Evolutionary conservation across 2,329 filamentous ascomycete genomes (phyloP).

Genomic region (Venturia oleaginea): DNA sequence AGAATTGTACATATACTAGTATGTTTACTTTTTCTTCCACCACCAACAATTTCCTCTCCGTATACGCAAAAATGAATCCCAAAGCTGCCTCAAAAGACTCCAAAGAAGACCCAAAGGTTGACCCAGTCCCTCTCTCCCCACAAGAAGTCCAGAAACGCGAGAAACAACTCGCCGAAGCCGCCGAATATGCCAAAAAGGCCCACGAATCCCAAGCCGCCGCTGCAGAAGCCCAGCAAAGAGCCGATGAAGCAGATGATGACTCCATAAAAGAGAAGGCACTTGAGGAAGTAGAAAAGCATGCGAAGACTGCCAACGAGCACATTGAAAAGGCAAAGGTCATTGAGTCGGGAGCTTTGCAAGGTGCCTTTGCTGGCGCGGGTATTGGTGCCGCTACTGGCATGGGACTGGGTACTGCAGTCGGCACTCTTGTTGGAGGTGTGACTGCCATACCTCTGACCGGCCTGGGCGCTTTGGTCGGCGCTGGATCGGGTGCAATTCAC

Average conservation of each 20-base stretch:
- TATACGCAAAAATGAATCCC: slow-evolving; percentile 1
- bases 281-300: slow-evolving; percentile 24
- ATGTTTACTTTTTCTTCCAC: no score
- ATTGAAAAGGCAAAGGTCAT: slow-evolving; percentile 20
- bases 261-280: slow-evolving; percentile 10
- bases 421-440: slow-evolving; percentile 31
- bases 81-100: not conserved
- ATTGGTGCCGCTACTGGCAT: slow-evolving; percentile 33
- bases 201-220: not conserved
- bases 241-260: not conserved
- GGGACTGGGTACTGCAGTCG: slow-evolving; percentile 34
- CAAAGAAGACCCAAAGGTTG: not conserved
- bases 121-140: not conserved
- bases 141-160: slow-evolving; percentile 5
- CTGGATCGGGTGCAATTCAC: slow-evolving; percentile 32
- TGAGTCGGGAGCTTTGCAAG: slow-evolving; percentile 30
- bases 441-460: slow-evolving; percentile 31
- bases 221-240: slow-evolving; percentile 4
- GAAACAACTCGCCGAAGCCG: slow-evolving; percentile 8
- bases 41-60: not conserved
- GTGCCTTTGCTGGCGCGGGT: slow-evolving; percentile 32
- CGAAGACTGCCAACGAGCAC: slow-evolving; percentile 21
- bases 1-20: no score
- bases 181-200: slow-evolving; percentile 1
- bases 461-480: slow-evolving; percentile 32